phyloP scores from a whole-genome alignment of 176 grass and related monocot species.

The Eragrostis nindensis region DNA sequence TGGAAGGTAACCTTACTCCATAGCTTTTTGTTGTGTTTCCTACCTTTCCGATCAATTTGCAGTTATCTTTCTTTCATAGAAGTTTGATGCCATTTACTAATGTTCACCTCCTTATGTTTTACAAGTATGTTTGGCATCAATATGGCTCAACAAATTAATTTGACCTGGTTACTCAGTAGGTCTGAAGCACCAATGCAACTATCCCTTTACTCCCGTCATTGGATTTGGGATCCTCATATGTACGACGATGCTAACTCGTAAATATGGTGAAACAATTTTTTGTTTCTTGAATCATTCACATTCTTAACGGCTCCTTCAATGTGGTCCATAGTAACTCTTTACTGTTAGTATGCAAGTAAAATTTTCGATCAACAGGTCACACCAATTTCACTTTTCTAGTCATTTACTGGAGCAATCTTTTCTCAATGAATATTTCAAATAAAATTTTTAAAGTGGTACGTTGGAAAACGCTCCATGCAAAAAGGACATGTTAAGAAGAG shows the following conservation, averaged over 20 bases:
- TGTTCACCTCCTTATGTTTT: not conserved
- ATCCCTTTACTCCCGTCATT: not conserved
- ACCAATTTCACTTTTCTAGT: not conserved
- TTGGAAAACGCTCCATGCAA: not conserved
- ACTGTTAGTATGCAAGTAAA: not conserved
- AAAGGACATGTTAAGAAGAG: not conserved
- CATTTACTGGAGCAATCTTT: not conserved
- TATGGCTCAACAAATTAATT: not conserved
- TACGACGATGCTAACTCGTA: too few relatives aligned
- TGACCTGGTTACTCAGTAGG: not conserved
- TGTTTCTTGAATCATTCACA: not conserved
- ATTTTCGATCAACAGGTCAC: not conserved
- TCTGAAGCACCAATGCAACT: not conserved
- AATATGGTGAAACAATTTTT: too few relatives aligned
- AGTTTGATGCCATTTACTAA: not conserved
- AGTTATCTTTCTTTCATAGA: not conserved
- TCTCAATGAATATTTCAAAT: not conserved
- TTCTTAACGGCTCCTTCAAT: not conserved
- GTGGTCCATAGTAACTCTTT: not conserved
- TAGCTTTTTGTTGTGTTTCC: not conserved
- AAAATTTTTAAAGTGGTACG: not conserved
- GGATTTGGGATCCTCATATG: too few relatives aligned
- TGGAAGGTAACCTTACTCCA: slow-evolving; percentile 1
- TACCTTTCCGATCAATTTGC: not conserved
- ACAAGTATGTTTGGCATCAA: not conserved